phyloP scores from a whole-genome alignment of 352 stramenopile species.

The Phytopythium mirpurense region DNA sequence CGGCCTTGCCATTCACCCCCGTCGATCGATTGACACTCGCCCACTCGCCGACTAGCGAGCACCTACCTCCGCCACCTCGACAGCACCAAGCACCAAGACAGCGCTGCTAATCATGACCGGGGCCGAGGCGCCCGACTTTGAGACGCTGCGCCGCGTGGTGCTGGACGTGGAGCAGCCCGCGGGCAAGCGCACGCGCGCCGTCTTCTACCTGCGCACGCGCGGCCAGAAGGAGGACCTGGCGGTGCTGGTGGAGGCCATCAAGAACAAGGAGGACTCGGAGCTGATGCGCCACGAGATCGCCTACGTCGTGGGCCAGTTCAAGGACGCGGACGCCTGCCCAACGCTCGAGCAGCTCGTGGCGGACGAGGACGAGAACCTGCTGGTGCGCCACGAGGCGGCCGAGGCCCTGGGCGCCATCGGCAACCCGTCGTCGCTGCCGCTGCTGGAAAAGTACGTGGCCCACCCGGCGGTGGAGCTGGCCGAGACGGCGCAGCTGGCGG shows the following conservation, averaged over 20 bases:
- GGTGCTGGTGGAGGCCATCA: constrained; percentile 70
- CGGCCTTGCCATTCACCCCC: neutral
- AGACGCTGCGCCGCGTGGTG: constrained; percentile 50
- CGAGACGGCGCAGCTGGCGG: constrained; percentile 93
- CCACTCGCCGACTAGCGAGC: neutral
- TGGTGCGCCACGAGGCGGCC: constrained; percentile 92
- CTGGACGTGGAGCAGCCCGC: constrained; percentile 82
- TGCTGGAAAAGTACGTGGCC: constrained; percentile 83
- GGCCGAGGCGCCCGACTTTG: constrained; percentile 44
- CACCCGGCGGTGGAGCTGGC: constrained; percentile 89
- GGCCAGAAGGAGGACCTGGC: constrained; percentile 73
- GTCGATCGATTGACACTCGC: no score
- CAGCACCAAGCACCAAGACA: neutral
- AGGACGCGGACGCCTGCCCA: constrained; percentile 81
- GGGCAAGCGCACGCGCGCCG: constrained; percentile 88
- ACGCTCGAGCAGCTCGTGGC: constrained; percentile 73
- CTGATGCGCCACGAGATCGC: constrained; percentile 98
- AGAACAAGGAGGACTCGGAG: constrained; percentile 87
- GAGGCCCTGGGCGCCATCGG: constrained; percentile 97
- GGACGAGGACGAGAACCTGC: constrained; percentile 86
- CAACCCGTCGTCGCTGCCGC: constrained; percentile 55
- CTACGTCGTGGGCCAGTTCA: constrained; percentile 98
- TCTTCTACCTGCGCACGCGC: constrained; percentile 89
- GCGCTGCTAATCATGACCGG: constrained; percentile 7
- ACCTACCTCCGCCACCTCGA: neutral